These are phyloP conservation scores for Flaveria floridana DNA, from an alignment of 140 eudicot genomes.

Conservation along the genomic window DNA sequence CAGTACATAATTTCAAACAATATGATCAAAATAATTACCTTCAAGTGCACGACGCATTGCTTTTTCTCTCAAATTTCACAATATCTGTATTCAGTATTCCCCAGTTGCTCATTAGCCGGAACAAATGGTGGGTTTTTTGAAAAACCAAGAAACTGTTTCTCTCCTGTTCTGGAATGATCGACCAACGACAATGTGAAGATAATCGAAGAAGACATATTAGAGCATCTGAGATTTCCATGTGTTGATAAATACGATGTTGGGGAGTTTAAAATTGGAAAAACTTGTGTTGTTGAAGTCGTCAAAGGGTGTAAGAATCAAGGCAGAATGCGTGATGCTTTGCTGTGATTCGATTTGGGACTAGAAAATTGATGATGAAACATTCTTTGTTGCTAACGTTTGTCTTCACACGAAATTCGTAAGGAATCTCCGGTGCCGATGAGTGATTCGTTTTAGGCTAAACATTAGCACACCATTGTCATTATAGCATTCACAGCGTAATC, in stretches of 20 bases:
- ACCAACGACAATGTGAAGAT: constrained; percentile 18
- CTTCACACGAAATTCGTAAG: neutral
- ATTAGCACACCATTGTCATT: no score
- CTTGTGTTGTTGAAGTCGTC: constrained; percentile 30
- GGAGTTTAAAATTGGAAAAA: neutral
- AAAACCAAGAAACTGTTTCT: neutral
- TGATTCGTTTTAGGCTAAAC: neutral
- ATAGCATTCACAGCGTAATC: no score
- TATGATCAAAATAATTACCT: constrained; percentile 19
- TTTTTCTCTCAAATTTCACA: constrained; percentile 4
- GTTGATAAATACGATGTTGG: constrained; percentile 21
- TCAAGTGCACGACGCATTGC: constrained; percentile 27
- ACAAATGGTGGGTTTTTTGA: neutral
- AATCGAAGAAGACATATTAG: constrained; percentile 21
- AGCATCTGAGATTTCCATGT: constrained; percentile 26
- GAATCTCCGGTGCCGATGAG: neutral
- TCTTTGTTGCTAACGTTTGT: constrained; percentile 31
- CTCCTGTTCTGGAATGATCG: neutral
- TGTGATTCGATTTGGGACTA: constrained; percentile 14
- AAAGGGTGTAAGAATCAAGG: constrained; percentile 17
- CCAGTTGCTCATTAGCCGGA: constrained; percentile 20
- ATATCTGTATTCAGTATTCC: constrained; percentile 1
- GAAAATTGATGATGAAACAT: neutral
- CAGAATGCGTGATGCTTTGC: constrained; percentile 18
- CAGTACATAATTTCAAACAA: neutral